Base-by-base conservation (phyloP, 306 rosid genomes). In the Prunus salicina region DNA sequence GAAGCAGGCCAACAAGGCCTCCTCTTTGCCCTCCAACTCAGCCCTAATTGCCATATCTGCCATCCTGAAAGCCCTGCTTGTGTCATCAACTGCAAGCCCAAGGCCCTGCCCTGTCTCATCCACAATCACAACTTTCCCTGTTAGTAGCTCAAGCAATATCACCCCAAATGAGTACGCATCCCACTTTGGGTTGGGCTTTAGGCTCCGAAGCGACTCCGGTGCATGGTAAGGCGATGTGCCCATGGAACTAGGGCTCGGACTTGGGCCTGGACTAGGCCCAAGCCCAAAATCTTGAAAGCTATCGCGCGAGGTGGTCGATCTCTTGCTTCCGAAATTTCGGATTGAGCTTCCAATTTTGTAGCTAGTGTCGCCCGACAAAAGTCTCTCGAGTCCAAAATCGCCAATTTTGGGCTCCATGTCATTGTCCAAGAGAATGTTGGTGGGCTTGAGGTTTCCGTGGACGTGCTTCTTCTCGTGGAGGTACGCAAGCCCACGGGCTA, bases 381-480 rank as follows among this genome's bases (percentile, higher is more conserved):
- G 86, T 16, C 79, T 84, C 67, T 95, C 97, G 0, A 95, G 97
- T 60, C 99, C 99, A 34, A 95, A 95, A 79, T 95, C 97, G 1
- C 99, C 97, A 1, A 95, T 76, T 57, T 82, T 92, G 66, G 99
- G 91, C 90, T 95, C 99, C 93, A 92, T 85, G 19, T 92, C 87
- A 1, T 66, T 64, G 71, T 86, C 93, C 73, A 95, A 71, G 34
- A 95, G 92, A 83, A 95, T 80, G 79, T 95, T 92, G 69, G 89
- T 91, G 11, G 99, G 99, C 91, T 88, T 90, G 76, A 95, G 81
- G 70, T 95, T 95, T 28, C 92, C 97, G 58, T 92, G 99, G 83
- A 95, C 97, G 81, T 95, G 97, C 85, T 95, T 95, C 91, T 95
- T 95, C 51, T 95, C 99, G 64, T 95, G 99, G 75, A 95, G 97